Base-by-base conservation (phyloP, 2,329 filamentous ascomycete genomes). In the Podosphaera leucotricha region DNA sequence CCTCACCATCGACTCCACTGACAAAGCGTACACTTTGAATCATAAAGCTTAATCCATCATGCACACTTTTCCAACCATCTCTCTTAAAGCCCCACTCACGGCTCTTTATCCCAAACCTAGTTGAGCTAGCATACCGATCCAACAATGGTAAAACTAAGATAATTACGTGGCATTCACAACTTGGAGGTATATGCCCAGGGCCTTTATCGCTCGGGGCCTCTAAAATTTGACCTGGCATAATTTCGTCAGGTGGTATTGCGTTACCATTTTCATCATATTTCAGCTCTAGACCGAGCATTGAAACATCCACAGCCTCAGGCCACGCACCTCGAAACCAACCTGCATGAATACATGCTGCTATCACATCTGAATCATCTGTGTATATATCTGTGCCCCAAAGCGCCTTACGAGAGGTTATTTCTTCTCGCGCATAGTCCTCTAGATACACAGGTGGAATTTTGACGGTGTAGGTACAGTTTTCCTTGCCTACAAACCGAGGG, bases 321-420 rank as follows among this genome's bases (percentile, higher is more conserved):
- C 86, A 93, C 53, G 86, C 83, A 28, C 87, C 87, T 37, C 78
- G 76, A 52, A 98, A 80, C 76, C 85, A 95, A 2, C 90, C 90
- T 1, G 77, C 77, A 59, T 98, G 90, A 39, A 98, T 87, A 47
- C 86, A 87, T 2, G 87, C 86, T 0, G 85, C 87, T 20, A 98
- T 71, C 0, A 90, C 75, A 56, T 98, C 90, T 0, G 85, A 93
- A 60, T 98, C 90, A 53, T 98, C 90, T 0, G 85, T 92, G 57
- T 95, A 95, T 6, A 98, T 71, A 33, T 92, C 86, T 0, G 84
- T 90, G 1, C 90, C 90, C 86, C 87, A 98, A 0, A 98, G 60
- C 6, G 82, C 81, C 18, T 80, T 72, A 28, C 83, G 72, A 6
- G 74, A 64, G 10, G 85, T 92, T 43, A 95, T 86, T 51, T 92